Conservation (phyloP, 1,284 basidiomycete species). For the Heterobasidion occidentale region DNA sequence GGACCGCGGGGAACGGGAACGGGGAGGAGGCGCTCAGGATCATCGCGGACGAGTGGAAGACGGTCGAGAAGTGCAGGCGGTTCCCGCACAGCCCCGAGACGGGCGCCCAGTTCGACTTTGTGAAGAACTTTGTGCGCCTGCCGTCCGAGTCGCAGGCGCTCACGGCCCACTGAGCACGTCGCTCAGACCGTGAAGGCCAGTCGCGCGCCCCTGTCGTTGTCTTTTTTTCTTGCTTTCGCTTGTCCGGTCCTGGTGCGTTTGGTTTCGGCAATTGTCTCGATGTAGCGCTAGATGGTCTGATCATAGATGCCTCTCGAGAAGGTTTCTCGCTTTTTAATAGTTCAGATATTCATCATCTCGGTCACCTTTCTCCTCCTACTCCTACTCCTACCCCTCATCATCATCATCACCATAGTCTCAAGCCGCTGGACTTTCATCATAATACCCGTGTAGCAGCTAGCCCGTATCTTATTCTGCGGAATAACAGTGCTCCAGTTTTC, state of each 20-base stretch:
- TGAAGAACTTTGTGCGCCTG: slow-evolving; percentile 36
- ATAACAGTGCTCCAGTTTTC: not conserved
- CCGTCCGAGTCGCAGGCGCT: not conserved
- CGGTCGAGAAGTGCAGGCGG: slow-evolving; percentile 65
- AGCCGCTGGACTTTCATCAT: not conserved
- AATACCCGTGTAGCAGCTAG: not conserved
- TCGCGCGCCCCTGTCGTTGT: not conserved
- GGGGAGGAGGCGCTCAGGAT: slow-evolving; percentile 56
- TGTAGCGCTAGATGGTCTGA: not conserved
- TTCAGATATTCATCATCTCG: not conserved
- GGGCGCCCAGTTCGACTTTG: slow-evolving; percentile 66
- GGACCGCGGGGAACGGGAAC: slow-evolving; percentile 44
- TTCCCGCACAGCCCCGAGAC: slow-evolving; percentile 75
- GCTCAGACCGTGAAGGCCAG: not conserved
- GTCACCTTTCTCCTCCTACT: not conserved
- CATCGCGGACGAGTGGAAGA: slow-evolving; percentile 62
- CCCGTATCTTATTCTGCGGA: not conserved
- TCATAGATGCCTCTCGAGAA: not conserved
- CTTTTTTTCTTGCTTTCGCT: not conserved
- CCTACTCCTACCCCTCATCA: not conserved
- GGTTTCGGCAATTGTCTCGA: not conserved
- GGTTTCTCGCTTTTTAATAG: not conserved
- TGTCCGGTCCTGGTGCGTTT: not conserved
- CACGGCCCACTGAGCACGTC: not conserved
- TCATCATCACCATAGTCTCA: not conserved